phyloP scores from a whole-genome alignment of 345 rosid genomes.

The Eucalyptus sideroxylon region DNA sequence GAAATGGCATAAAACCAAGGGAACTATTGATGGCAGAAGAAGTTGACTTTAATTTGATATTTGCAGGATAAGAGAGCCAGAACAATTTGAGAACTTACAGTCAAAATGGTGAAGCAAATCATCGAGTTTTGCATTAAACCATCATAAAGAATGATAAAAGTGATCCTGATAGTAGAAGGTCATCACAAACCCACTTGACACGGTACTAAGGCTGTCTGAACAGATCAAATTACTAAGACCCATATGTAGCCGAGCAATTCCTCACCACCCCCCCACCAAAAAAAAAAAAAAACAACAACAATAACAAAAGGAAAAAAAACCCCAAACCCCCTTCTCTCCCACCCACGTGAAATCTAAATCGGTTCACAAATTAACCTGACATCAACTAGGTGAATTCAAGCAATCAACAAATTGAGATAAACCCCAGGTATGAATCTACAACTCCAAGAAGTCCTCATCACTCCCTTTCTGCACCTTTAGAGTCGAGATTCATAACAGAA shows the following conservation, averaged over 20 bases:
- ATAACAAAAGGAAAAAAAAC: not conserved
- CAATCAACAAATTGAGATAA: not conserved
- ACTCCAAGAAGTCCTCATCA: not conserved
- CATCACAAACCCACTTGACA: not conserved
- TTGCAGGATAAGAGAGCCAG: not conserved
- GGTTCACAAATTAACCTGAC: not conserved
- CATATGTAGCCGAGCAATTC: not conserved
- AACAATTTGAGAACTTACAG: not conserved
- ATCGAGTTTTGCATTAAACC: not conserved
- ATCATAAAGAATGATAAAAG: not conserved
- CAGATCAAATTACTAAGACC: not conserved
- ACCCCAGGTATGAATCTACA: not conserved
- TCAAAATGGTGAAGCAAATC: not conserved
- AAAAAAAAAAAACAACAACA: too few relatives aligned
- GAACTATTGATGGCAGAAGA: not conserved
- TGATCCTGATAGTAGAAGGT: not conserved
- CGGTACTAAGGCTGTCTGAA: not conserved
- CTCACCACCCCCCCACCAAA: not conserved
- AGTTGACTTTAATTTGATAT: not conserved
- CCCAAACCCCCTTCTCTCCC: not conserved
- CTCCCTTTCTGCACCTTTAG: not conserved
- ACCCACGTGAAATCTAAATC: not conserved
- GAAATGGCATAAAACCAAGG: not conserved
- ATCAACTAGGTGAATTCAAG: not conserved
- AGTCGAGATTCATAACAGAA: not conserved